phyloP scores from a whole-genome alignment of 2,329 filamentous ascomycete genomes.

The Colletotrichum truncatum region DNA sequence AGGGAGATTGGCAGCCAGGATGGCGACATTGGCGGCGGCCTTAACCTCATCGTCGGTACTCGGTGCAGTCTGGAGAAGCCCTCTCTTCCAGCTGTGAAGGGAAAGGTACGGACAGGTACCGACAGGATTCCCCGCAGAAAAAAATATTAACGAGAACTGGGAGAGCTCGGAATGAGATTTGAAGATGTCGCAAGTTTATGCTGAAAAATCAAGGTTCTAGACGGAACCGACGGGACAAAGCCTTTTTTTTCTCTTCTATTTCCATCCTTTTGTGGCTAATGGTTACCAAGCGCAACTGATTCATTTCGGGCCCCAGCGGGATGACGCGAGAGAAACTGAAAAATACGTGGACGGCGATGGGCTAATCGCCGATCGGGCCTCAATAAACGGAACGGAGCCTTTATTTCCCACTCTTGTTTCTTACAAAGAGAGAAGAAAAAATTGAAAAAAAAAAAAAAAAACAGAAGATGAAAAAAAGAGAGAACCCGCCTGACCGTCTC shows the following conservation, averaged over 20 bases:
- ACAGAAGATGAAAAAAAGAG: too few species aligned
- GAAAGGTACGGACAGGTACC: constrained; percentile 13
- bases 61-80: constrained; percentile 12
- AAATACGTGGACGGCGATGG: background rate
- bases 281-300: background rate
- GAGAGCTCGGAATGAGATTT: background rate
- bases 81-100: background rate
- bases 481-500: background rate
- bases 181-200: background rate
- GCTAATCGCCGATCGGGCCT: background rate
- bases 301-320: background rate
- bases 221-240: background rate
- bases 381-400: background rate
- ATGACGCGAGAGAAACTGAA: constrained; percentile 14
- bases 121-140: background rate
- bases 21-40: constrained; percentile 23
- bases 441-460: too few species aligned
- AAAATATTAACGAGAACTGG: background rate
- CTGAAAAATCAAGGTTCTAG: constrained; percentile 4
- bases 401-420: background rate
- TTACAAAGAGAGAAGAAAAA: background rate
- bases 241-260: background rate
- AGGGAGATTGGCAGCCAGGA: constrained; percentile 30
- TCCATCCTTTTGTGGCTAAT: background rate
- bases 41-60: constrained; percentile 29